Conservation (phyloP, 2,329 filamentous ascomycete species). For the Byssoonygena ceratinophila region DNA sequence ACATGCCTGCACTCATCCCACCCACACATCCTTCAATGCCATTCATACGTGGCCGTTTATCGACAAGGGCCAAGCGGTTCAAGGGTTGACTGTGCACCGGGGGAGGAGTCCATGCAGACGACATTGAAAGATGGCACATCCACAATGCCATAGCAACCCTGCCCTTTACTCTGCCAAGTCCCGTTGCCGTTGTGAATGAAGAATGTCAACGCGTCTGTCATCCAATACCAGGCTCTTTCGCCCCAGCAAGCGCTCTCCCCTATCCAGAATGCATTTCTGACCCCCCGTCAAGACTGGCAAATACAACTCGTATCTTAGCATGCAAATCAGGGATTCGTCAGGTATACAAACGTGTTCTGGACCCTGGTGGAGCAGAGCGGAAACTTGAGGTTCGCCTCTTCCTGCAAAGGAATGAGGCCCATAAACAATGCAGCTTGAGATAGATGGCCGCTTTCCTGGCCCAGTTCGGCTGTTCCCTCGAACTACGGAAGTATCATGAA, state of each 20-base stretch:
- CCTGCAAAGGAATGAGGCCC: neutral
- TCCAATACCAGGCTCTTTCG: slow-evolving; percentile 8
- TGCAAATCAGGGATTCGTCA: slow-evolving; percentile 5
- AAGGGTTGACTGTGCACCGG: neutral
- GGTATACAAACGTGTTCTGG: slow-evolving; percentile 5
- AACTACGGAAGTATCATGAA: neutral
- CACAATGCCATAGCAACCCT: slow-evolving; percentile 6
- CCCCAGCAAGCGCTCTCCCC: slow-evolving; percentile 11
- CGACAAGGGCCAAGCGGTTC: slow-evolving; percentile 2
- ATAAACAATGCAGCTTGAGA: neutral
- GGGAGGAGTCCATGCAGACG: slow-evolving; percentile 6
- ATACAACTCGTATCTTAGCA: slow-evolving; percentile 6
- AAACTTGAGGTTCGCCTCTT: no score
- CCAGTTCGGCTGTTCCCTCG: neutral
- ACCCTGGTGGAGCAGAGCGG: neutral
- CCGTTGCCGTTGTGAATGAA: slow-evolving; percentile 1
- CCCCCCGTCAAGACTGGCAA: neutral
- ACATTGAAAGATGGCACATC: slow-evolving; percentile 5
- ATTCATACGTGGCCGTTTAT: slow-evolving; percentile 6
- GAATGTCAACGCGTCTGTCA: slow-evolving; percentile 12
- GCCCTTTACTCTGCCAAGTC: slow-evolving; percentile 7
- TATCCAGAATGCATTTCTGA: slow-evolving; percentile 9
- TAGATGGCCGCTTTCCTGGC: no score
- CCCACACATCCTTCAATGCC: neutral
- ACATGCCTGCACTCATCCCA: neutral